Percentiles rank a stretch among this genome's conserved stretches.
Conservation (phyloP, 768 basidiomycete species). For the Calocera viscosa region DNA sequence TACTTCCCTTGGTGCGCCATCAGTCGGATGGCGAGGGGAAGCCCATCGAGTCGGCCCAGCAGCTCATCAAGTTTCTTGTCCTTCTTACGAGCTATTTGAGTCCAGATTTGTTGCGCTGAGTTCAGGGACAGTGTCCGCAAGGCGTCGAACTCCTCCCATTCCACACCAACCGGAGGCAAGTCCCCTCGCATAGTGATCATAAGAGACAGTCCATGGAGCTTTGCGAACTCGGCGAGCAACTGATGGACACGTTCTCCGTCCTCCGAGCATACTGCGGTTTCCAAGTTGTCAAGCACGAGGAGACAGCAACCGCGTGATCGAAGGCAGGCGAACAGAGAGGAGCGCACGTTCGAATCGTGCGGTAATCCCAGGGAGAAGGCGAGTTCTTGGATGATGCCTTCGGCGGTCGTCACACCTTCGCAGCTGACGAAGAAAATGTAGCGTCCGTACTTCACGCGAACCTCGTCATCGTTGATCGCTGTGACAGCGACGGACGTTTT, state of each 20-base stretch:
- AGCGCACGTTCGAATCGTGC: constrained; percentile 17
- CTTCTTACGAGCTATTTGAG: neutral
- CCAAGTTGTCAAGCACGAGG: constrained; percentile 33
- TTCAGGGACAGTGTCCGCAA: neutral
- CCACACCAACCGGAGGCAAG: neutral
- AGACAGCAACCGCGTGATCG: constrained; percentile 16
- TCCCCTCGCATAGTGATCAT: constrained; percentile 28
- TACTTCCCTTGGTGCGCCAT: neutral
- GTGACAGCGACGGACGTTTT: constrained; percentile 31
- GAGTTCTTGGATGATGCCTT: constrained; percentile 23
- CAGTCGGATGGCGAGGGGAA: neutral
- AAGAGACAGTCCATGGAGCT: constrained; percentile 24
- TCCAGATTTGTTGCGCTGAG: neutral
- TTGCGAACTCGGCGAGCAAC: constrained; percentile 21
- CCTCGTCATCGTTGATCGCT: constrained; percentile 22
- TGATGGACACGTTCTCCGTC: constrained; percentile 20
- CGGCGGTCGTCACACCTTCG: constrained; percentile 23
- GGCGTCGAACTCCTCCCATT: neutral
- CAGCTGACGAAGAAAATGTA: constrained; percentile 29
- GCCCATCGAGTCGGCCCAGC: neutral
- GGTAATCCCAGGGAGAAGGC: constrained; percentile 20
- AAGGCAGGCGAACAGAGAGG: constrained; percentile 17
- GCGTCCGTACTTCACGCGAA: constrained; percentile 21
- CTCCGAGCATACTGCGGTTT: constrained; percentile 29
- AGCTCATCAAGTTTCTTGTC: neutral